phyloP scores from a whole-genome alignment of 2,329 filamentous ascomycete species.

The Chalaropsis ovoidea region DNA sequence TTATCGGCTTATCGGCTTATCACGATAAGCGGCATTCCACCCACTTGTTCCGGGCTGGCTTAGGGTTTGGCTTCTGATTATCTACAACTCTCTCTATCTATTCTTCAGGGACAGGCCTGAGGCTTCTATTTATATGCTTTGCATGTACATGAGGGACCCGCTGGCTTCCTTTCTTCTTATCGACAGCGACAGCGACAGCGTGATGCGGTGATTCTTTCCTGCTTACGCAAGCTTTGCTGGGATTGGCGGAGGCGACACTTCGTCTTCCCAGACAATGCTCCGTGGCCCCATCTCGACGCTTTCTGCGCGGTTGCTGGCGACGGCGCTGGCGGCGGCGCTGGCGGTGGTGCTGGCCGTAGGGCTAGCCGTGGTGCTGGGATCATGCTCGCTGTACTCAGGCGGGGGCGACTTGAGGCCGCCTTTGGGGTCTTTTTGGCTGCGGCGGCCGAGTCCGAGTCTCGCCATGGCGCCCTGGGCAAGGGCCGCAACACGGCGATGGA shows the following conservation, averaged over 20 bases:
- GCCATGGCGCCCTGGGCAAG: background rate
- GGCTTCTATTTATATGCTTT: background rate
- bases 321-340: too few relatives aligned
- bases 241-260: background rate
- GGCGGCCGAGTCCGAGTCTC: background rate
- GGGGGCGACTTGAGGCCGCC: slow-evolving; percentile 10
- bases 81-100: background rate
- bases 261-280: background rate
- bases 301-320: background rate
- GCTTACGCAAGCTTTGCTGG: background rate
- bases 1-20: slow-evolving; percentile 6
- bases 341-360: background rate
- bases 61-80: background rate
- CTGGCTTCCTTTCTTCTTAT: background rate
- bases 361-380: background rate
- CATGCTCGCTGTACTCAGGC: slow-evolving; percentile 19
- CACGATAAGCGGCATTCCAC: background rate
- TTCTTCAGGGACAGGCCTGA: background rate
- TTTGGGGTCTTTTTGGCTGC: background rate
- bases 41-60: background rate
- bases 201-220: background rate
- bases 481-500: background rate
- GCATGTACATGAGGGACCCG: background rate
- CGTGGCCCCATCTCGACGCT: background rate
- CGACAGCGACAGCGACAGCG: too few relatives aligned